Evolutionary conservation across 2,329 filamentous ascomycete species (phyloP).

Genomic region (Aspergillus tubingensis): DNA sequence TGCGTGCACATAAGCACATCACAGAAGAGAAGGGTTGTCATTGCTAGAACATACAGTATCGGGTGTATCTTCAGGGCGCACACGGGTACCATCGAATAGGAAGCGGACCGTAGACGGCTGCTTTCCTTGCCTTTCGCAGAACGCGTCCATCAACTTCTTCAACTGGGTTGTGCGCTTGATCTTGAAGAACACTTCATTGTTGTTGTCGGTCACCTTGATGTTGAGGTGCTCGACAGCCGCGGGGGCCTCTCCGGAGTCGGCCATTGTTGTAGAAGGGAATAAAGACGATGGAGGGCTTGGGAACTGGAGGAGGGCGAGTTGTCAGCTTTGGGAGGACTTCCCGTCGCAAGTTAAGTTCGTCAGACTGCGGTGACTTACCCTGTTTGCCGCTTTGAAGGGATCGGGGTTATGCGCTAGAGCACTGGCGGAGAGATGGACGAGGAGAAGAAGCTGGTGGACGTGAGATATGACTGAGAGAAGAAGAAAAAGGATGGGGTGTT

Average conservation of each 20-base stretch:
- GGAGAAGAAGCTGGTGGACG: conserved; percentile 5
- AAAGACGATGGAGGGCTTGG: background rate
- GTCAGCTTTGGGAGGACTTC: background rate
- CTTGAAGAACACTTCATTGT: conserved; percentile 99
- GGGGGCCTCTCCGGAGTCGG: conserved; percentile 35
- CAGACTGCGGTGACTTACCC: background rate
- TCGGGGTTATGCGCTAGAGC: background rate
- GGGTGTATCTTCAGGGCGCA: conserved; percentile 85
- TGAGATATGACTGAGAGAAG: conserved; percentile 10
- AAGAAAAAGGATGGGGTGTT: conserved; percentile 14
- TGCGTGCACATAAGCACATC: background rate
- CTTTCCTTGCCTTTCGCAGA: conserved; percentile 96
- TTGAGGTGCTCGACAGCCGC: conserved; percentile 80
- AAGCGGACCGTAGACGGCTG: conserved; percentile 81
- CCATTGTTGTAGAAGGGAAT: conserved; percentile 50
- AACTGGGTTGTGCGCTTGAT: conserved; percentile 96
- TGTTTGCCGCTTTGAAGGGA: background rate
- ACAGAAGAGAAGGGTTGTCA: too few relatives aligned
- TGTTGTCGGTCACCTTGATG: conserved; percentile 99
- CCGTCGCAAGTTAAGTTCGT: background rate
- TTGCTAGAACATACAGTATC: conserved; percentile 71
- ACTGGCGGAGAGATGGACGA: background rate
- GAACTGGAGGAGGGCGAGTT: background rate
- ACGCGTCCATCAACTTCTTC: conserved; percentile 97
- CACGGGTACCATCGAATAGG: conserved; percentile 91